Conservation (phyloP, 2,329 filamentous ascomycete species). For the Leptographium procerum region DNA sequence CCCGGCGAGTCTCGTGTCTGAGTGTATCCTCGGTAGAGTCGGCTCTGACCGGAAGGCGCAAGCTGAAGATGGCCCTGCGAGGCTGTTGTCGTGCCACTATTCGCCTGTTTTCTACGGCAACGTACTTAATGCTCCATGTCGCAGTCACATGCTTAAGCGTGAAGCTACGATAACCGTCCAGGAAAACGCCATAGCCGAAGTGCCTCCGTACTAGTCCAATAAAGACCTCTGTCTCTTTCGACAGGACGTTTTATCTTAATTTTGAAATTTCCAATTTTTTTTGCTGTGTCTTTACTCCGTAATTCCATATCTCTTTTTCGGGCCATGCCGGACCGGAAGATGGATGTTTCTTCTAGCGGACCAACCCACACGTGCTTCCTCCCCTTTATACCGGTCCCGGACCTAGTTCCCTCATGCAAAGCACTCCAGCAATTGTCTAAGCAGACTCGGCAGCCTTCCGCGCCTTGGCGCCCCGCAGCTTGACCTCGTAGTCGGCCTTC, state of each 20-base stretch:
- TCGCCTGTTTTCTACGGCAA: neutral
- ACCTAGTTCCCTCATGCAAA: neutral
- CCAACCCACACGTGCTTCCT: neutral
- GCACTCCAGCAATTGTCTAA: slow-evolving; percentile 15
- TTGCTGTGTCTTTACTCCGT: neutral
- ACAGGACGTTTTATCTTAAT: neutral
- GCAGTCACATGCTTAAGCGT: neutral
- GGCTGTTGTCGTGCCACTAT: neutral
- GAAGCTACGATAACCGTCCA: neutral
- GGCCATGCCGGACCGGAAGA: neutral
- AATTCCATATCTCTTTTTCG: neutral
- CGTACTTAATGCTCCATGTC: neutral
- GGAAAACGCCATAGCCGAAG: neutral
- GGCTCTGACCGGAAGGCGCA: neutral
- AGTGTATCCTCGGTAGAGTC: neutral
- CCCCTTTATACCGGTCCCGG: neutral
- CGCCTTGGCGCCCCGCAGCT: slow-evolving; percentile 71
- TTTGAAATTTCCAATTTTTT: slow-evolving; percentile 4
- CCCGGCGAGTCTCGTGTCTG: neutral
- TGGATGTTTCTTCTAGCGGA: neutral
- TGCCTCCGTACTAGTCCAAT: no score
- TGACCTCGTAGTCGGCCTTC: slow-evolving; percentile 63
- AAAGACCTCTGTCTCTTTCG: neutral
- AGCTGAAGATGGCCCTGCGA: neutral
- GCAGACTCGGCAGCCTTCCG: slow-evolving; percentile 53